Conservation (phyloP, 306 rosid species). For the Arachis stenosperma region DNA sequence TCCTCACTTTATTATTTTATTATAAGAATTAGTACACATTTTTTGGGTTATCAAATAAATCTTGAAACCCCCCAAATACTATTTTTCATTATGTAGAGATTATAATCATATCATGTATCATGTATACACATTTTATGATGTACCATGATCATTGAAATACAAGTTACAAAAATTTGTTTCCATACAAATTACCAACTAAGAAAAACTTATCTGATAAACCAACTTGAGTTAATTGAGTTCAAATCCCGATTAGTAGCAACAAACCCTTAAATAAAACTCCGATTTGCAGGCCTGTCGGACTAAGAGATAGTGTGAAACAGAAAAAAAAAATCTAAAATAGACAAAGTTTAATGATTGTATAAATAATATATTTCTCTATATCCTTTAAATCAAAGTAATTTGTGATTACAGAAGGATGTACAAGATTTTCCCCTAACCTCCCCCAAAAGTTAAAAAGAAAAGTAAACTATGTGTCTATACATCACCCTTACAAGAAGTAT, state of each 20-base stretch:
- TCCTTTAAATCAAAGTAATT: neutral
- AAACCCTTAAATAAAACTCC: too few relatives aligned
- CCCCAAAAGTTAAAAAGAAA: constrained; percentile 5
- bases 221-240: too few relatives aligned
- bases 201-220: too few relatives aligned
- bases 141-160: constrained; percentile 16
- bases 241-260: too few relatives aligned
- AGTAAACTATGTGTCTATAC: constrained; percentile 6
- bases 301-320: too few relatives aligned
- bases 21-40: constrained; percentile 16
- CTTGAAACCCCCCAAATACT: neutral
- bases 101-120: neutral
- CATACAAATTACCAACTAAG: too few relatives aligned
- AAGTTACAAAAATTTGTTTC: neutral
- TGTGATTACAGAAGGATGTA: constrained; percentile 21
- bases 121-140: constrained; percentile 8
- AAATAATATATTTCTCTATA: neutral
- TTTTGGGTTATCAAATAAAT: constrained; percentile 41
- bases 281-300: too few relatives aligned
- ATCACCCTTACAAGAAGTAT: constrained; percentile 28
- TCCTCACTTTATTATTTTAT: neutral
- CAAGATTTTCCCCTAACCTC: neutral
- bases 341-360: too few relatives aligned
- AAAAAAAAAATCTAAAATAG: too few relatives aligned
- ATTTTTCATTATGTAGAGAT: neutral